These are phyloP conservation scores for Kondoa subrosea DNA, from an alignment of 768 basidiomycete species.

Conservation along the genomic window DNA sequence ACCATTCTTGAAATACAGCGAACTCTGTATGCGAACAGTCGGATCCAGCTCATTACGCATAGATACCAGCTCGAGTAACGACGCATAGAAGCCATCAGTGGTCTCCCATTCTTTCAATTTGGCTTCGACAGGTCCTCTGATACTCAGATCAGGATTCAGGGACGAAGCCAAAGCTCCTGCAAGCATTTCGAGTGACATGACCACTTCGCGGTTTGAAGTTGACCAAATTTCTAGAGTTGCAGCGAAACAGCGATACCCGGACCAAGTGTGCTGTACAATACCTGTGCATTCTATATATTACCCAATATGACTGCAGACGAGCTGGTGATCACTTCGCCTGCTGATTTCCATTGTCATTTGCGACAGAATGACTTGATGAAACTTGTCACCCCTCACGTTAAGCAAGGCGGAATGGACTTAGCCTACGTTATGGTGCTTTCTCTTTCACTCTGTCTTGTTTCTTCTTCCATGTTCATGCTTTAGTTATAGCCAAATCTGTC, in stretches of 20 bases:
- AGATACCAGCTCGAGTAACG: slow-evolving; percentile 18
- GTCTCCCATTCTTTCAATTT: slow-evolving; percentile 18
- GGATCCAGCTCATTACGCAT: slow-evolving; percentile 25
- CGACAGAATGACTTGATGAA: slow-evolving; percentile 66
- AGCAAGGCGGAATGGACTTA: slow-evolving; percentile 68
- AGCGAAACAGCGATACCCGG: too few species aligned
- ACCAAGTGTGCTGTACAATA: too few species aligned
- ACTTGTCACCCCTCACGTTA: slow-evolving; percentile 78
- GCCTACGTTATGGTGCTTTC: slow-evolving; percentile 81
- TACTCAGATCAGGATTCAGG: neutral
- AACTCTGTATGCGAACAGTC: slow-evolving; percentile 56
- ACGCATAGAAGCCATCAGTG: slow-evolving; percentile 20
- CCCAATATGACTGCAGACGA: neutral
- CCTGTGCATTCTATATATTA: too few species aligned
- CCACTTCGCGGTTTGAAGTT: neutral
- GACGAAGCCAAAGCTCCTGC: neutral
- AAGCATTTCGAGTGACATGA: neutral
- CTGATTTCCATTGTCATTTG: slow-evolving; percentile 39
- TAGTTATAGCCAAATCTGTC: slow-evolving; percentile 51
- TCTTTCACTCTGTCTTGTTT: neutral
- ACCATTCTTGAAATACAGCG: slow-evolving; percentile 77
- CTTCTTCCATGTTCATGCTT: neutral
- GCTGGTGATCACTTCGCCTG: slow-evolving; percentile 10
- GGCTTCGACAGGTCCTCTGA: neutral
- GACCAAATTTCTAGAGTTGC: neutral